Base-by-base conservation (phyloP, 768 basidiomycete species). In the Suillus plorans region DNA sequence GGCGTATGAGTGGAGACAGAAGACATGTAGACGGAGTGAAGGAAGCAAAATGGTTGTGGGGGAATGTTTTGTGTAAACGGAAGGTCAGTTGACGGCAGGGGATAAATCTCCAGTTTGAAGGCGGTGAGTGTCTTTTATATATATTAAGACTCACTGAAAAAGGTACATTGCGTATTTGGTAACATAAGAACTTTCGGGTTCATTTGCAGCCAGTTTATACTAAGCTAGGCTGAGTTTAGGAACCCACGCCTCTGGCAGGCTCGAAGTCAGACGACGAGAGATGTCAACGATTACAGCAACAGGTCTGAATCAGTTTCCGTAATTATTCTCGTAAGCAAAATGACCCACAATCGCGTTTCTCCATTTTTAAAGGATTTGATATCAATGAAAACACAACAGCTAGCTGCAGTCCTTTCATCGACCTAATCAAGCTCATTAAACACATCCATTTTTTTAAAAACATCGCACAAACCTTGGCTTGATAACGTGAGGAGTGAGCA, bases 211-310 rank as follows among this genome's bases (percentile, higher is more conserved):
- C 64, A 70, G 68, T 45, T 22, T 67, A 53, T 66, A 64, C 72
- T 67, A 70, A 55, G 53, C 53, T 55, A 55, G 53, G 53, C 73
- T 70, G 64, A 63, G 67, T 65, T 62, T 71, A 75, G 67, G 72
- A 63, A 73, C 70, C 72, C 72, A 75, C 72, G 73, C 72, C 64
- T 73, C 55, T 71, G 71, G 60, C 72, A 72, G 73, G 73, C 65
- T 71, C 68, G 66, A 69, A 63, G 71, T 69, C 69, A 74, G 73
- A 72, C 69, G 72, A 73, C 69, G 64, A 65, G 70, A 55, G 68
- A 64, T 67, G 72, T 67, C 72, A 39, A 73, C 73, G 45, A 74
- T 66, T 74, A 70, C 71, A 73, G 71, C 67, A 69, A 72, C 60
- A 71, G 63, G 64, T 63, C 72, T 70, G 66, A 73, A 73, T 72